These are phyloP conservation scores for Scalesia atractyloides DNA, from an alignment of 129 eudicot species.

Conservation along the genomic window DNA sequence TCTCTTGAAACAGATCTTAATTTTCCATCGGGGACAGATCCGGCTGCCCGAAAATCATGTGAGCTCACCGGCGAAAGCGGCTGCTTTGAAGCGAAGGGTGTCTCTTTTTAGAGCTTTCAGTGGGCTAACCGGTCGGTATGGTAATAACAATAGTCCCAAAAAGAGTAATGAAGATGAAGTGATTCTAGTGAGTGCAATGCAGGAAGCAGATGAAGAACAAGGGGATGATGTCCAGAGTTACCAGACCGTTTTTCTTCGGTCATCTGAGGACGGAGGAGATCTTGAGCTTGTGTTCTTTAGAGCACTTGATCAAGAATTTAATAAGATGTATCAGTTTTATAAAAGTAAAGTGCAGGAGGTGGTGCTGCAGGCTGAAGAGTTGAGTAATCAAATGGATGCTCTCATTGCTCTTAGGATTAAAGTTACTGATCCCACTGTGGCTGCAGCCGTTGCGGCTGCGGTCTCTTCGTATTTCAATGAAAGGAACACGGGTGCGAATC, in stretches of 20 bases:
- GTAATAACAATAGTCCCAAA: slow-evolving; percentile 26
- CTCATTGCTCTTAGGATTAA: slow-evolving; percentile 56
- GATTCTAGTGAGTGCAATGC: slow-evolving; percentile 39
- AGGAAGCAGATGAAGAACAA: slow-evolving; percentile 29
- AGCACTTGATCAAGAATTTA: slow-evolving; percentile 56
- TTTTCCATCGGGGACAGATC: slow-evolving; percentile 16
- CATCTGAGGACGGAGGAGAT: slow-evolving; percentile 59
- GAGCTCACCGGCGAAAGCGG: slow-evolving; percentile 11
- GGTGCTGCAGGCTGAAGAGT: slow-evolving; percentile 42
- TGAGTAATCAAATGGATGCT: slow-evolving; percentile 69
- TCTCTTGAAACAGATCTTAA: slow-evolving; percentile 44
- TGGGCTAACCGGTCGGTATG: slow-evolving; percentile 42
- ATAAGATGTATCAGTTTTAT: slow-evolving; percentile 56
- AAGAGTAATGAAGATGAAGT: slow-evolving; percentile 42
- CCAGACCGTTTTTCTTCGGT: slow-evolving; percentile 53
- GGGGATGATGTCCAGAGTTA: slow-evolving; percentile 31
- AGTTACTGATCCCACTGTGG: slow-evolving; percentile 19
- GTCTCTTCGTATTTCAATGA: slow-evolving; percentile 28
- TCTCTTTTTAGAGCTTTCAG: slow-evolving; percentile 62
- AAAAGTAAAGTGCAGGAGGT: slow-evolving; percentile 54
- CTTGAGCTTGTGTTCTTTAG: slow-evolving; percentile 53
- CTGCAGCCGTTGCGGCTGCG: neutral
- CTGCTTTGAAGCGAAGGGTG: slow-evolving; percentile 20
- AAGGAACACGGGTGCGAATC: slow-evolving; percentile 28
- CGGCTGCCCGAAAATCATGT: neutral